These are phyloP conservation scores for Diddensiella santjacobensis DNA, from an alignment of 805 yeast genomes.

Conservation along the genomic window DNA sequence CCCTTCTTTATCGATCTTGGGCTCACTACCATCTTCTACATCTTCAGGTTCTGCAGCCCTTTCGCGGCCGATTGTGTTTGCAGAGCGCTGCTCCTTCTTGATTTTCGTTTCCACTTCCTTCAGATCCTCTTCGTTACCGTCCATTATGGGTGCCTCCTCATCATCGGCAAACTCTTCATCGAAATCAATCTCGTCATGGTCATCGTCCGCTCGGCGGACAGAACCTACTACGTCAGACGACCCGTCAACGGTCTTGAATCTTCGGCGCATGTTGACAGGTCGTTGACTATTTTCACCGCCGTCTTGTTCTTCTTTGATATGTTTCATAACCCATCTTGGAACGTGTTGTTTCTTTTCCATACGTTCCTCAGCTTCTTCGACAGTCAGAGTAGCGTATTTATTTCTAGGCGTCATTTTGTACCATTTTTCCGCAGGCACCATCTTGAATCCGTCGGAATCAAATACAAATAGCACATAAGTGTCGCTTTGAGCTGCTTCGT, in stretches of 20 bases:
- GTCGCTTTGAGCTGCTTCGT: conserved; percentile 88
- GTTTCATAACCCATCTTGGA: conserved; percentile 95
- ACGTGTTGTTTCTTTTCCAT: conserved; percentile 76
- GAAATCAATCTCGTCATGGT: conserved; percentile 87
- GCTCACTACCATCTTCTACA: conserved; percentile 69
- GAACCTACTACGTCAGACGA: conserved; percentile 39
- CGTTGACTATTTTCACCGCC: conserved; percentile 43
- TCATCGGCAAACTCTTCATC: conserved; percentile 98
- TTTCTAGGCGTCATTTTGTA: conserved; percentile 91
- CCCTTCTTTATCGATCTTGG: conserved; percentile 88
- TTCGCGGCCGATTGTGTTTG: conserved; percentile 63
- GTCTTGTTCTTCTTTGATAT: conserved; percentile 60
- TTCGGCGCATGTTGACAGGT: conserved; percentile 38
- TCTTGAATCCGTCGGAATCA: conserved; percentile 82
- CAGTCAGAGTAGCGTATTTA: conserved; percentile 85
- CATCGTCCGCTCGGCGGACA: conserved; percentile 47
- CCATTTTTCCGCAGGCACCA: conserved; percentile 93
- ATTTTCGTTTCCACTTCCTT: conserved; percentile 68
- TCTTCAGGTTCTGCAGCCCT: conserved; percentile 55
- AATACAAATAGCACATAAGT: conserved; percentile 81
- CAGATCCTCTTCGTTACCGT: conserved; percentile 92
- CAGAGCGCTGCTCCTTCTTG: conserved; percentile 45
- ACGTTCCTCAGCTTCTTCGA: conserved; percentile 94
- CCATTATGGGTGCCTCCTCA: conserved; percentile 97
- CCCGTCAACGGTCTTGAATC: conserved; percentile 48